Percentiles rank a stretch among this genome's conserved stretches.
Conservation (phyloP, 148 eudicot genomes). For the Bassia scoparia region DNA sequence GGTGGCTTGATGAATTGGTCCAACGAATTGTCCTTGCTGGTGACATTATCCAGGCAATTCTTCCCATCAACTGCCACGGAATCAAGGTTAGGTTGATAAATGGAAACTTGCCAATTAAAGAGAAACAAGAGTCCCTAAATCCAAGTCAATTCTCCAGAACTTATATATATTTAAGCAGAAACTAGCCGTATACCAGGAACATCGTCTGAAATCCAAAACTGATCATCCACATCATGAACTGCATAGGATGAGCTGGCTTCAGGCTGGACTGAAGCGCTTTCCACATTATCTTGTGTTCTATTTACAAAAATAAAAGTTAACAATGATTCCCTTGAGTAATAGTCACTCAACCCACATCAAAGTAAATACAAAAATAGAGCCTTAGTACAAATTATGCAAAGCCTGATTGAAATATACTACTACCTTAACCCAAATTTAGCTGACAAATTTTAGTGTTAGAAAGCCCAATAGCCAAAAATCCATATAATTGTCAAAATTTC, state of each 20-base stretch:
- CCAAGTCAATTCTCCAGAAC: constrained; percentile 5
- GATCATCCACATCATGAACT: constrained; percentile 50
- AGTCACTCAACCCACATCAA: not conserved
- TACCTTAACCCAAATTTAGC: no score
- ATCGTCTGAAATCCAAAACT: constrained; percentile 76
- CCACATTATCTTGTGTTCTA: constrained; percentile 56
- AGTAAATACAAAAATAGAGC: not conserved
- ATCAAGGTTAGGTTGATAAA: not conserved
- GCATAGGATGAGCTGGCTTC: constrained; percentile 47
- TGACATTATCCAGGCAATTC: constrained; percentile 46
- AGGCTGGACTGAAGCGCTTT: constrained; percentile 41
- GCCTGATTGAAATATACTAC: not conserved
- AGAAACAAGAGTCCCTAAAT: not conserved
- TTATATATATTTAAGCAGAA: constrained; percentile 1
- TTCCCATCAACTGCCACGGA: constrained; percentile 63
- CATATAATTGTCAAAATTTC: no score
- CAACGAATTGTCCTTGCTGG: constrained; percentile 40
- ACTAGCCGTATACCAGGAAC: constrained; percentile 53
- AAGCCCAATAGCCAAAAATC: no score
- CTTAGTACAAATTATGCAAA: not conserved
- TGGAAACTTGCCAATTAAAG: not conserved
- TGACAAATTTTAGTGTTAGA: no score
- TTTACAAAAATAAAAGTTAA: constrained; percentile 10
- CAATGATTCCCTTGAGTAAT: not conserved
- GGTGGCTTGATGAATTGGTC: constrained; percentile 67